Conservation (phyloP, 208 protist genomes). For the Endotrypanum monterogeii region DNA sequence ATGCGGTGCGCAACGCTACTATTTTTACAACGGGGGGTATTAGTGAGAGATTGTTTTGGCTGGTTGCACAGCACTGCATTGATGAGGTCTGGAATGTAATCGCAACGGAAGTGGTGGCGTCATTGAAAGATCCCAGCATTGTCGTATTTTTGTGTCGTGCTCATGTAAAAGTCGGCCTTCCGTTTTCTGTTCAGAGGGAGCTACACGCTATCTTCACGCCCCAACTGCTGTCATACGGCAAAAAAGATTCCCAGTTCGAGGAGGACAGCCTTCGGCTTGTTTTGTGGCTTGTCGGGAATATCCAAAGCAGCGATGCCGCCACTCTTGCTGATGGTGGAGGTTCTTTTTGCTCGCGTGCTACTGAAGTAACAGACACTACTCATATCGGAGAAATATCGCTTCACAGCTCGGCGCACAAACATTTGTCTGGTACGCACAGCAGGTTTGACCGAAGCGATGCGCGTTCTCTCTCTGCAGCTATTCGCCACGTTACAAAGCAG, state of each 20-base stretch:
- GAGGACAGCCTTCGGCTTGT: constrained; percentile 13
- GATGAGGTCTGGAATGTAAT: constrained; percentile 14
- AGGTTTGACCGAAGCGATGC: not conserved
- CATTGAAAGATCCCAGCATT: constrained; percentile 17
- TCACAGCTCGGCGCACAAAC: not conserved
- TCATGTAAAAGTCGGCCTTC: constrained; percentile 8
- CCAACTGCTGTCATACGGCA: constrained; percentile 9
- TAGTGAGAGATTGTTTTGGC: constrained; percentile 21
- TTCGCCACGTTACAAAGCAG: not conserved
- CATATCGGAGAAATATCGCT: not conserved
- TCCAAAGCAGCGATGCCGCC: not conserved
- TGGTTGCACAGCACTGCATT: constrained; percentile 19
- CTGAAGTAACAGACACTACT: not conserved
- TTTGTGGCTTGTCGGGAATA: constrained; percentile 21
- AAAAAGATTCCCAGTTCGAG: not conserved
- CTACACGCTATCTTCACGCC: constrained; percentile 6
- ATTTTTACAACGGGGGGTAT: constrained; percentile 8
- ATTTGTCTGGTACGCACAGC: not conserved
- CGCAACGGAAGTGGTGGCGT: constrained; percentile 5
- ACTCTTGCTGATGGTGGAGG: not conserved
- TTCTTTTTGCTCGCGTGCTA: not conserved
- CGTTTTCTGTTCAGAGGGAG: constrained; percentile 18
- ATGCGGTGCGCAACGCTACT: constrained; percentile 5
- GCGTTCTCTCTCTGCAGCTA: not conserved
- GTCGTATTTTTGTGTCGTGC: constrained; percentile 26